Evolutionary conservation across 805 yeast genomes (phyloP), one percentile per base, ranked within the genome.

Genomic region (Wickerhamiella azyma): DNA sequence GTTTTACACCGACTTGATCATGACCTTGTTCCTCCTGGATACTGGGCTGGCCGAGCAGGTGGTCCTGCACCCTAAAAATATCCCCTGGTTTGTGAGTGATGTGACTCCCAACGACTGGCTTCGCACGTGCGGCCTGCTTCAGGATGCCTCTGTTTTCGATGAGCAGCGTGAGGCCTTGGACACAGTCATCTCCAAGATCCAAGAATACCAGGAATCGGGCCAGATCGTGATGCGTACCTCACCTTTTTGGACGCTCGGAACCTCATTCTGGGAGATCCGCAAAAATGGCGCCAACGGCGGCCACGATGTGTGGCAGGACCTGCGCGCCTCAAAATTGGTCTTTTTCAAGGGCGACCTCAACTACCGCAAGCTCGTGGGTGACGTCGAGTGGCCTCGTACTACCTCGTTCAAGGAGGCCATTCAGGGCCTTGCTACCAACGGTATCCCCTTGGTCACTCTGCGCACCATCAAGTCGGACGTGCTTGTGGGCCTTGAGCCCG

Each of bases 21-120:
- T 82, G 37, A 68, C 79, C 2, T 62, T 81, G 40, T 80, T 81
- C 60, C 56, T 83, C 50, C 64, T 92, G 19, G 94, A 88, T 55
- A 64, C 83, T 13, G 73, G 75, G n/a, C 60, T 88, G 18, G 79
- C 76, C 13, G 65, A 68, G 18, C 67, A 73, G 47, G 75, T 89
- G 50, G 79, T 77, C 16, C 69, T 88, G 51, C 98, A 92, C 63
- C 85, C 94, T 52, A 92, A 92, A 63, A 76, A 77, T 43, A 74
- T 86, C 49, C 96, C 97, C 29, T 92, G 97, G 94, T 89, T 92
- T 80, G 97, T 92, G 16, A 84, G 95, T 54, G 99, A 92, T 63
- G 94, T 92, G 8, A 77, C 86, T 77, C 75, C 84, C 26, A 78
- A 77, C 57, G 99, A 92, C 64, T 77, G 85, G 50, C 67, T 69